Conservation (phyloP, 805 yeast genomes). For the Nakazawaea laoshanensis region DNA sequence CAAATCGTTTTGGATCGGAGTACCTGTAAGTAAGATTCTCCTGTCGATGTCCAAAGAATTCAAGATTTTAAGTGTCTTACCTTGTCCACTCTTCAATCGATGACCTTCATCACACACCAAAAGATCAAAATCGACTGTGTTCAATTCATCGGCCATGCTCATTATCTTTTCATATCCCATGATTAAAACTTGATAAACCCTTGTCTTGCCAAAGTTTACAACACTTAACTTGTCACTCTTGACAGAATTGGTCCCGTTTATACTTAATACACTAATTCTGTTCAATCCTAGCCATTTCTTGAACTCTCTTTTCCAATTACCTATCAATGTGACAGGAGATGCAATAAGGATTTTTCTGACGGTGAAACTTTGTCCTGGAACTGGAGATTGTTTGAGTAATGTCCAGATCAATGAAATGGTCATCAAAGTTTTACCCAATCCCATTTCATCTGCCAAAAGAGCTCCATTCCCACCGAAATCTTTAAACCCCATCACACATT, state of each 20-base stretch:
- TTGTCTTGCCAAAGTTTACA: constrained; percentile 53
- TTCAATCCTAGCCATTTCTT: constrained; percentile 75
- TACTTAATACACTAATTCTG: constrained; percentile 56
- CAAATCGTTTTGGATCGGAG: constrained; percentile 91
- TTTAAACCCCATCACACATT: constrained; percentile 68
- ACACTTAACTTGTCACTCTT: constrained; percentile 49
- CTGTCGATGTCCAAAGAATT: constrained; percentile 43
- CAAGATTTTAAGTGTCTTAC: constrained; percentile 62
- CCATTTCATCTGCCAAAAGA: constrained; percentile 95
- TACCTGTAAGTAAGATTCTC: constrained; percentile 71
- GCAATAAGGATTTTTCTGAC: constrained; percentile 64
- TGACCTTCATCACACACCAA: constrained; percentile 96
- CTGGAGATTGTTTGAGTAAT: constrained; percentile 57
- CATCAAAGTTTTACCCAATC: constrained; percentile 84
- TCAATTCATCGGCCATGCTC: constrained; percentile 41
- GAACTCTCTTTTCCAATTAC: constrained; percentile 86
- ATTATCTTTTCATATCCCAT: constrained; percentile 82
- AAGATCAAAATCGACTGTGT: constrained; percentile 46
- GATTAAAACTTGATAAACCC: constrained; percentile 74
- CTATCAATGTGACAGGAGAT: constrained; percentile 85
- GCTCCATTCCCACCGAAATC: constrained; percentile 56
- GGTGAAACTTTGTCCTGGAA: constrained; percentile 23
- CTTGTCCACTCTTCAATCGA: constrained; percentile 66
- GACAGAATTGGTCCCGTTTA: constrained; percentile 39
- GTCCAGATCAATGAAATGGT: constrained; percentile 84